phyloP scores from a whole-genome alignment of 768 basidiomycete species.

The Cytidiella melzeri region DNA sequence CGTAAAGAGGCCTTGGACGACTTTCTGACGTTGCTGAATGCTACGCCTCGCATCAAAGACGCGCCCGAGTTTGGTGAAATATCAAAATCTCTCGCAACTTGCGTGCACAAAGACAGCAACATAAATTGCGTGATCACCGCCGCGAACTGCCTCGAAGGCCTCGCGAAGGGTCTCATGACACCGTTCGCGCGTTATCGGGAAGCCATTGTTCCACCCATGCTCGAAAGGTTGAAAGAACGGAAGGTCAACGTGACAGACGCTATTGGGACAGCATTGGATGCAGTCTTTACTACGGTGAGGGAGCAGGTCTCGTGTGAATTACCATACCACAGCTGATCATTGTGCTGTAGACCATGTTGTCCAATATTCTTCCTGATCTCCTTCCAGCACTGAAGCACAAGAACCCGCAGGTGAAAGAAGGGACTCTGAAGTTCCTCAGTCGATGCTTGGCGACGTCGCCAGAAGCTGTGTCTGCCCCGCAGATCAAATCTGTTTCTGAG shows the following conservation, averaged over 20 bases:
- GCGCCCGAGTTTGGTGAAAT: slow-evolving; percentile 72
- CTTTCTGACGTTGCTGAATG: slow-evolving; percentile 59
- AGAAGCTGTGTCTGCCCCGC: slow-evolving; percentile 60
- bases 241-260: slow-evolving; percentile 88
- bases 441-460: slow-evolving; percentile 71
- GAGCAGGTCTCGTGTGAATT: slow-evolving; percentile 1
- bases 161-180: slow-evolving; percentile 76
- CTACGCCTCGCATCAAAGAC: slow-evolving; percentile 75
- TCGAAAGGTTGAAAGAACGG: slow-evolving; percentile 91
- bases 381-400: slow-evolving; percentile 75
- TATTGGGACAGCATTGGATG: slow-evolving; percentile 83
- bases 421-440: slow-evolving; percentile 79
- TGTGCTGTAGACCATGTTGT: slow-evolving; percentile 56
- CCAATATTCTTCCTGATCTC: slow-evolving; percentile 81
- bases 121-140: slow-evolving; percentile 92
- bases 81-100: slow-evolving; percentile 65
- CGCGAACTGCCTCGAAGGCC: slow-evolving; percentile 74
- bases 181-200: slow-evolving; percentile 74
- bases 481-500: slow-evolving; percentile 81
- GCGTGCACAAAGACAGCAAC: slow-evolving; percentile 87
- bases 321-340: slow-evolving; percentile 10
- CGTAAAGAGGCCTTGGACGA: slow-evolving; percentile 89
- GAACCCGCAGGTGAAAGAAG: slow-evolving; percentile 96
- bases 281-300: slow-evolving; percentile 76
- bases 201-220: slow-evolving; percentile 63